A percentile compares a stretch with the other conserved stretches of the same genome.
These are phyloP conservation scores for Trichoderma sp. DNA, from an alignment of 2,329 filamentous ascomycete species.

Conservation along the genomic window DNA sequence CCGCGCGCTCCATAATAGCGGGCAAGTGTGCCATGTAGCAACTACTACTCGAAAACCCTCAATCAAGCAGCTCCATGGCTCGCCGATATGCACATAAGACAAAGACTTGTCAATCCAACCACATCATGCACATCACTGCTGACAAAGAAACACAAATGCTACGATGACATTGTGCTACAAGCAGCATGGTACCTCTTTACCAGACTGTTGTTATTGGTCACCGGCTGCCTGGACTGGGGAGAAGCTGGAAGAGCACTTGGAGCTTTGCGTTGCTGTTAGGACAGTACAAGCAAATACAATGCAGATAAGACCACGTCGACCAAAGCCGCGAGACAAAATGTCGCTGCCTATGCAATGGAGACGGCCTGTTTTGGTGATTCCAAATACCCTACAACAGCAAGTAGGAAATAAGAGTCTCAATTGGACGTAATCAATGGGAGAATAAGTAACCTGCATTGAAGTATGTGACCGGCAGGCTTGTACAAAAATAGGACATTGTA, in stretches of 20 bases:
- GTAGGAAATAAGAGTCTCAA: not conserved
- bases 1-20: not conserved
- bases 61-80: conserved; percentile 9
- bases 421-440: not conserved
- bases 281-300: not conserved
- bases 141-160: not conserved
- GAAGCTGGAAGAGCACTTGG: not conserved
- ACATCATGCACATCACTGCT: conserved; percentile 3
- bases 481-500: not conserved
- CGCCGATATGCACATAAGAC: conserved; percentile 20
- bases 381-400: not conserved
- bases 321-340: not conserved
- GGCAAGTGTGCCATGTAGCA: not conserved
- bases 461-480: too few species aligned
- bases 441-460: not conserved
- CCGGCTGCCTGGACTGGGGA: not conserved
- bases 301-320: not conserved
- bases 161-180: not conserved
- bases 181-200: not conserved
- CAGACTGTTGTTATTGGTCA: not conserved
- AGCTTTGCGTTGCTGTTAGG: not conserved
- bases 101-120: not conserved
- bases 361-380: not conserved
- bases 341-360: not conserved
- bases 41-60: not conserved